Conservation (phyloP, 345 rosid species). For the Clausena lansium region DNA sequence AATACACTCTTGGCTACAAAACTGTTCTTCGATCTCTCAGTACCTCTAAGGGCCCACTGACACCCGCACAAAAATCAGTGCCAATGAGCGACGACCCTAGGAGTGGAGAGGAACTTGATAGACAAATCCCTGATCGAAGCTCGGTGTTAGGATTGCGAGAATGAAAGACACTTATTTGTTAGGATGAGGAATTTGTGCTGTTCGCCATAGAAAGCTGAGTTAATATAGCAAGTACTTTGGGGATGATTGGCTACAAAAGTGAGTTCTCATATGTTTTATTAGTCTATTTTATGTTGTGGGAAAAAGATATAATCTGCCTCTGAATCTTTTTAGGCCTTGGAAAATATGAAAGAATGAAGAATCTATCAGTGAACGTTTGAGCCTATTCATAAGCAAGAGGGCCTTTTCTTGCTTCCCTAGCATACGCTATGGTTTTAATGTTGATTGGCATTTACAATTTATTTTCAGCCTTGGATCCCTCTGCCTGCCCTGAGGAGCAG, state of each 20-base stretch:
- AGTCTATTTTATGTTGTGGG: background rate
- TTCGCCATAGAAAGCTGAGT: background rate
- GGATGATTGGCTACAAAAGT: background rate
- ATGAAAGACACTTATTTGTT: no score
- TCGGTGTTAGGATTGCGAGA: no score
- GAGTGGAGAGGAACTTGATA: no score
- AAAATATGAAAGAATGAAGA: background rate
- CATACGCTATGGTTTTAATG: background rate
- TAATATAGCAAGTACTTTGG: background rate
- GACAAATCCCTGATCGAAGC: no score
- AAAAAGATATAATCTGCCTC: background rate
- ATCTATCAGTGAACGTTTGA: background rate
- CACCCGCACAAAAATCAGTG: no score
- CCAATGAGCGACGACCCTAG: no score
- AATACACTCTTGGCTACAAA: no score
- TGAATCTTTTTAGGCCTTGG: background rate
- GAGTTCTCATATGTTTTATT: background rate
- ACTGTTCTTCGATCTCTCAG: no score
- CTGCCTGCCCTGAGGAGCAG: conserved; percentile 78
- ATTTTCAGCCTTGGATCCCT: conserved; percentile 59
- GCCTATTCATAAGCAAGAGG: background rate
- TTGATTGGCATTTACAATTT: background rate
- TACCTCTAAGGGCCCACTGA: no score
- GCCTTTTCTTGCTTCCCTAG: background rate
- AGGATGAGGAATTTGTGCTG: background rate